A percentile compares a stretch with the other conserved stretches of the same genome.
phyloP scores from a whole-genome alignment of 371 early-diverging fungal species.

The Rhizopus microsporus region DNA sequence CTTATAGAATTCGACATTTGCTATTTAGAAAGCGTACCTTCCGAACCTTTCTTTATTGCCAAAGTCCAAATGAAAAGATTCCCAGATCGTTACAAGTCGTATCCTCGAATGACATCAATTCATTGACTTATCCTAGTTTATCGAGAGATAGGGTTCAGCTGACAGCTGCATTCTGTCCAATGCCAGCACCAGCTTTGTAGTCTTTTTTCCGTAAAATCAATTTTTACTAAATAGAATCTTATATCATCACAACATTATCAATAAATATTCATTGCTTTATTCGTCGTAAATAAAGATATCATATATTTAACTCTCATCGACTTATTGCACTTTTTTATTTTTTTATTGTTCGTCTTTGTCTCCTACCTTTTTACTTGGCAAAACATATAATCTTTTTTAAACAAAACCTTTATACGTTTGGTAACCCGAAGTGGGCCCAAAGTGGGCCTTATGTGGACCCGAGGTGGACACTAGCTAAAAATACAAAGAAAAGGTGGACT shows the following conservation, averaged over 20 bases:
- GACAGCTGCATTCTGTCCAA: slow-evolving; percentile 8
- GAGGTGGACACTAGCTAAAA: slow-evolving; percentile 2
- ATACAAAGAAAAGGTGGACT: no score
- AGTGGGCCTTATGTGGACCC: no score
- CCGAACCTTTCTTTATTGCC: not conserved
- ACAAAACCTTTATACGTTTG: not conserved
- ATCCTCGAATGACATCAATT: slow-evolving; percentile 4
- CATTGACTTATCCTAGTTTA: slow-evolving; percentile 9
- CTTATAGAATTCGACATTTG: not conserved
- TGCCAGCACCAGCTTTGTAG: not conserved
- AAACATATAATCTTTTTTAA: not conserved
- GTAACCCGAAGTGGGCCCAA: slow-evolving; percentile 9
- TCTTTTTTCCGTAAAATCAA: not conserved
- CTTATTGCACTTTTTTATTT: no score
- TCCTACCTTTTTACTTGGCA: no score
- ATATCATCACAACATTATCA: no score
- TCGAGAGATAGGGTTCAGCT: slow-evolving; percentile 8
- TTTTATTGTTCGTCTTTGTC: no score
- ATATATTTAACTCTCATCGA: no score
- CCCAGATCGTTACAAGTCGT: slow-evolving; percentile 6
- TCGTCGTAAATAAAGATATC: no score
- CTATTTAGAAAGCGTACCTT: slow-evolving; percentile 6
- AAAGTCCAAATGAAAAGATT: slow-evolving; percentile 4
- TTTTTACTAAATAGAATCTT: not conserved
- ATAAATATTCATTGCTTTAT: no score